Percentiles rank a stretch among this genome's conserved stretches.
Conservation (phyloP, 2,329 filamentous ascomycete genomes). For the Nemania abortiva region DNA sequence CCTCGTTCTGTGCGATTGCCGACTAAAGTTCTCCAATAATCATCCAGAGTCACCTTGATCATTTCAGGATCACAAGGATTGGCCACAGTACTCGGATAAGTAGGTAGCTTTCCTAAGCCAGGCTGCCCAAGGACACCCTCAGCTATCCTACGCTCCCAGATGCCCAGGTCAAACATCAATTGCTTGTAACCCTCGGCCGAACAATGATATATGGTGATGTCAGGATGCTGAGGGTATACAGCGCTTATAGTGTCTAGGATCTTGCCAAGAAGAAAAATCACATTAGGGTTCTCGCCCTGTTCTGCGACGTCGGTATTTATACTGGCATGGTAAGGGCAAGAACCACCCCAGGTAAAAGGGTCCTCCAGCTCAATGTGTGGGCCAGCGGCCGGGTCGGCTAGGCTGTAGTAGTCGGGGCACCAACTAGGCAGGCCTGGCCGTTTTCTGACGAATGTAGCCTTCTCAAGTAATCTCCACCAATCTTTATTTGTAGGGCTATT, state of each 20-base stretch:
- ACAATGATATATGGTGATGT: too few species aligned
- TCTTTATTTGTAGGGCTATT: background rate
- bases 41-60: background rate
- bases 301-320: background rate
- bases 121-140: background rate
- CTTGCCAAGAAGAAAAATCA: too few species aligned
- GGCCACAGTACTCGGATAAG: background rate
- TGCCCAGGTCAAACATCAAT: background rate
- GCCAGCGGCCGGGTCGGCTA: too few species aligned
- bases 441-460: background rate
- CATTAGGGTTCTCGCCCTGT: background rate
- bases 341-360: background rate
- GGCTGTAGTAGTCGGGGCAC: background rate
- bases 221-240: background rate
- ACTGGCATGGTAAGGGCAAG: background rate
- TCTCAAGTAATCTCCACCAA: background rate
- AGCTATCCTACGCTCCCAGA: background rate
- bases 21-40: background rate
- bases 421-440: background rate
- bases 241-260: background rate
- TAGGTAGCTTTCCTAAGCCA: too few species aligned
- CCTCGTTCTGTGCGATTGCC: background rate
- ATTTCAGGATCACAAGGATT: background rate
- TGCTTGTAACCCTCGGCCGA: too few species aligned
- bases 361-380: background rate